These are phyloP conservation scores for Coniochaeta ligniaria DNA, from an alignment of 2,329 filamentous ascomycete species.

Conservation along the genomic window DNA sequence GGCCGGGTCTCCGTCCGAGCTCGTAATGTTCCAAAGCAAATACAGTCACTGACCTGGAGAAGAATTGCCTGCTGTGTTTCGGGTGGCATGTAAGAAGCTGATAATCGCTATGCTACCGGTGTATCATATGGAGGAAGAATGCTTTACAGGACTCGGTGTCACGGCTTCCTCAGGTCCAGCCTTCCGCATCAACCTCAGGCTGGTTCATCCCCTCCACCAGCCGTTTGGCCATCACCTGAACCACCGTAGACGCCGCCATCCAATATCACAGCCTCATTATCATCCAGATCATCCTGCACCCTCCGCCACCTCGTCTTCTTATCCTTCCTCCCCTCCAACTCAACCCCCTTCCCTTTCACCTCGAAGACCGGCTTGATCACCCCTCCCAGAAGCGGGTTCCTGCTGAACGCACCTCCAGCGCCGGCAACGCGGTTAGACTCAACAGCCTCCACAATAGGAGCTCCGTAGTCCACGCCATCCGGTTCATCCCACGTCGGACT, in stretches of 20 bases:
- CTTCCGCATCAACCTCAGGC: slow-evolving; percentile 5
- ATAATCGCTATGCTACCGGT: too few species aligned
- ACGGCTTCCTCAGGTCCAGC: too few species aligned
- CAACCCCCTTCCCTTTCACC: slow-evolving; percentile 41
- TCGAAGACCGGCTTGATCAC: slow-evolving; percentile 59
- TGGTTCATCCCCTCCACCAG: slow-evolving; percentile 26
- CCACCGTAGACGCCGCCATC: slow-evolving; percentile 47
- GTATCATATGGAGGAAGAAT: too few species aligned
- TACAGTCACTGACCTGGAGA: too few species aligned
- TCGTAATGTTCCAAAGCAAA: too few species aligned
- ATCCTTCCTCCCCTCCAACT: slow-evolving; percentile 34
- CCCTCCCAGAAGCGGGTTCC: slow-evolving; percentile 59
- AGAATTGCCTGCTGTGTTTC: too few species aligned
- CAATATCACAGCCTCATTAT: slow-evolving; percentile 53
- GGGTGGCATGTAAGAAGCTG: too few species aligned
- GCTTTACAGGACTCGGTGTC: too few species aligned
- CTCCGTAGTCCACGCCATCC: slow-evolving; percentile 21
- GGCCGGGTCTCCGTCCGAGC: too few species aligned
- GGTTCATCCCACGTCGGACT: slow-evolving; percentile 37
- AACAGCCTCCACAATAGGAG: slow-evolving; percentile 9
- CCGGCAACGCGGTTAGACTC: slow-evolving; percentile 23
- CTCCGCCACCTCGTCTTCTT: slow-evolving; percentile 45
- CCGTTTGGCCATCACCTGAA: slow-evolving; percentile 6
- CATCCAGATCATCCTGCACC: slow-evolving; percentile 51
- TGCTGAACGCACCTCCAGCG: slow-evolving; percentile 55